Percentiles rank a stretch among this genome's conserved stretches.
Evolutionary conservation across 148 eudicot genomes (phyloP).

Genomic region (Heliosperma pusillum): DNA sequence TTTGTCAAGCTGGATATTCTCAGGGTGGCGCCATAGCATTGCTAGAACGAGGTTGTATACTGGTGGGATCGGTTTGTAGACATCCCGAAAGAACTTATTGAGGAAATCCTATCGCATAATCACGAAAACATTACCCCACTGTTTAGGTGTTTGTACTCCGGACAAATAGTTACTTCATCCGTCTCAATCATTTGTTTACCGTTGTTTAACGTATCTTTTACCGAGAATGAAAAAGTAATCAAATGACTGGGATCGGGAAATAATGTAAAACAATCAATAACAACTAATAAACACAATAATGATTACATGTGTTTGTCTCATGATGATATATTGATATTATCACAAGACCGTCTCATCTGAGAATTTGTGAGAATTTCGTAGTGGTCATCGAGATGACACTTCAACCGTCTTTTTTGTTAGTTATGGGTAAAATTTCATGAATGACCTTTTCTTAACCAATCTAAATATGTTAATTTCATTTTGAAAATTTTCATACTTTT

Average conservation of each 20-base stretch:
- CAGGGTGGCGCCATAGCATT: slow-evolving; percentile 87
- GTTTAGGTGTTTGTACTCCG: too few relatives aligned
- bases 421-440: too few relatives aligned
- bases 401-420: too few relatives aligned
- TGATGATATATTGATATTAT: not conserved
- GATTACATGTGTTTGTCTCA: not conserved
- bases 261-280: too few relatives aligned
- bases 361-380: not conserved
- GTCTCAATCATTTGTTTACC: not conserved
- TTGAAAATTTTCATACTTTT: too few relatives aligned
- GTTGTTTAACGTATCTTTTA: not conserved
- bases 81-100: slow-evolving; percentile 68
- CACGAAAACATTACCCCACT: not conserved
- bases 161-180: too few relatives aligned
- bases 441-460: too few relatives aligned
- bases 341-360: not conserved
- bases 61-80: slow-evolving; percentile 57
- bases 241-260: too few relatives aligned
- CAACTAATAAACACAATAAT: too few relatives aligned
- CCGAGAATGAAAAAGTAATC: too few relatives aligned
- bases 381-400: too few relatives aligned
- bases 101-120: slow-evolving; percentile 50
- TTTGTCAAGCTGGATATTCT: slow-evolving; percentile 42
- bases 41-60: slow-evolving; percentile 67
- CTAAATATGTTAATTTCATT: too few relatives aligned